Conservation (phyloP, 208 protist genomes). For the Trypanosoma theileri region DNA sequence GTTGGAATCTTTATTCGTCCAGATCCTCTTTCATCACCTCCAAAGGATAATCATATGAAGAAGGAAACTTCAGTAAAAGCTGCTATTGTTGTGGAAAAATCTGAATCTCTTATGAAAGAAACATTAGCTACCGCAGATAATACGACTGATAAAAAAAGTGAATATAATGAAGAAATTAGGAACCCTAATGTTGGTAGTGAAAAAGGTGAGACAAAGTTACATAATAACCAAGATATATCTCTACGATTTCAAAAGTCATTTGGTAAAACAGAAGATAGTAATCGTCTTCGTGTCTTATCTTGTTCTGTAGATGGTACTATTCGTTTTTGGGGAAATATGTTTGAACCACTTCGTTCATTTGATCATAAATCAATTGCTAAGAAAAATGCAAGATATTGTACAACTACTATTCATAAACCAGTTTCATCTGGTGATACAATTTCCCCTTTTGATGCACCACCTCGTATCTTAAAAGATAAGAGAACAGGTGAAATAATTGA, state of each 20-base stretch:
- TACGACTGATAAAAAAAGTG: no score
- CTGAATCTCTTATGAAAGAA: no score
- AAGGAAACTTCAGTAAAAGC: not conserved
- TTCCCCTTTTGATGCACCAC: constrained; percentile 12
- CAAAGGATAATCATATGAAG: not conserved
- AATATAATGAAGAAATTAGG: no score
- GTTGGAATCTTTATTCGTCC: constrained; percentile 27
- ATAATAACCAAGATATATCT: not conserved
- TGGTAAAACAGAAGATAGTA: not conserved
- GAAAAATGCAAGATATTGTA: constrained; percentile 4
- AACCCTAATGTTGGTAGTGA: not conserved
- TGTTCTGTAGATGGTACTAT: constrained; percentile 19
- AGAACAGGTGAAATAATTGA: constrained; percentile 5
- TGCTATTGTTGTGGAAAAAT: not conserved
- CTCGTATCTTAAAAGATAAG: not conserved
- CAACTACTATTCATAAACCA: not conserved
- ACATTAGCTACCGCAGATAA: no score
- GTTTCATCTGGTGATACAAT: not conserved
- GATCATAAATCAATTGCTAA: not conserved
- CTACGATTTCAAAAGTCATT: not conserved
- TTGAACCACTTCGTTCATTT: constrained; percentile 15
- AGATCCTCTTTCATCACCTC: not conserved
- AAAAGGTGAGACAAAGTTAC: not conserved
- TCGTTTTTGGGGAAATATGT: constrained; percentile 16
- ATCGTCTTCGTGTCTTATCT: constrained; percentile 1